Base-by-base conservation (phyloP, 1,139 yeast species). In the Wickerhamiella pararugosa region DNA sequence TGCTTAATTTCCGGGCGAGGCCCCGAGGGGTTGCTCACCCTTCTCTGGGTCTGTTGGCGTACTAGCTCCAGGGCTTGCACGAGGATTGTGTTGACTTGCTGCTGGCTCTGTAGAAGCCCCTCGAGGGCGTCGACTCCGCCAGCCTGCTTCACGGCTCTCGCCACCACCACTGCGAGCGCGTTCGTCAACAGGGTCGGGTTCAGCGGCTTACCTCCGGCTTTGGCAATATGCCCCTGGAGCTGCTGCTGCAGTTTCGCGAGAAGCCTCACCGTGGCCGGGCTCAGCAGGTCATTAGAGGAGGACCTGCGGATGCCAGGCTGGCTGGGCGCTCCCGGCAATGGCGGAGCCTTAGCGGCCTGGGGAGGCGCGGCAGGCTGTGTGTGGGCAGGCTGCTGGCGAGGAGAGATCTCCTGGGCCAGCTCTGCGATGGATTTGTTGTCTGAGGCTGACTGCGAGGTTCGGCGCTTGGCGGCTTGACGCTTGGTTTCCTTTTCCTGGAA, bases 81-180 rank as follows among this genome's bases (percentile, higher is more conserved):
- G 51, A 86, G 65, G 46, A 86, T 79, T 56, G 78, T 76, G 45
- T 90, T 82, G 44, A 86, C 75, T 58, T 83, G 93, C 47, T 79
- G 82, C 1, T 95, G 94, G 45, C 90, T 87, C 53, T 79, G 79
- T 47, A 70, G 47, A 51, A 48, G 43, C 80, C 79, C 11, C 79
- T 69, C 50, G 47, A 48, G 43, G 82, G 79, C 28, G 81, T 75
- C 50, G 80, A 67, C 7, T 87, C 94, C 48, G 11, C 94, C 92
- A 30, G 83, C 83, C 53, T 76, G 79, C 50, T 82, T 79, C 0
- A 94, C 94, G 21, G 87, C 87, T 49, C 80, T 95, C 2, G 94
- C 87, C 48, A 86, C 84, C 0, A 95, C 87, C 63, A 87, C 81
- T 3, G 95, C 94, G 51, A 86, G 68, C 0, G 95, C 95, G 53